A percentile compares a stretch with the other conserved stretches of the same genome.
Conservation (phyloP, 2,329 filamentous ascomycete species). For the Sporothrix sp. region DNA sequence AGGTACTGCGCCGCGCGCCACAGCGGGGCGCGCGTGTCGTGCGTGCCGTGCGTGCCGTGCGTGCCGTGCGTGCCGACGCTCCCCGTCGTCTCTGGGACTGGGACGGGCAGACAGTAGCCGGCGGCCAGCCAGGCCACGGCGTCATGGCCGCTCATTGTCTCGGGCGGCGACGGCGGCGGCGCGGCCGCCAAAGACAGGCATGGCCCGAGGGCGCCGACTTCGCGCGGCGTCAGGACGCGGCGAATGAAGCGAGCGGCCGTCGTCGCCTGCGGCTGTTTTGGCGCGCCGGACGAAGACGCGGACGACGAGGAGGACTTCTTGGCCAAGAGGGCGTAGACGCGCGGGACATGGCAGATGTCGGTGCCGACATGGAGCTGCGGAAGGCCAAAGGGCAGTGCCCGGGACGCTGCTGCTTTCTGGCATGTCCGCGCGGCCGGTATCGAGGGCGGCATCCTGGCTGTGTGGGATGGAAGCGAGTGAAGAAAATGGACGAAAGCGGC, state of each 20-base stretch:
- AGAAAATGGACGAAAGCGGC: not conserved
- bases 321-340: conserved; percentile 49
- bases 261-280: conserved; percentile 24
- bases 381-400: conserved; percentile 44
- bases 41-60: not conserved
- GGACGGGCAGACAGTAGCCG: not conserved
- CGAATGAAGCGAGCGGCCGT: conserved; percentile 35
- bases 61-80: not conserved
- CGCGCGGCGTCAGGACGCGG: conserved; percentile 37
- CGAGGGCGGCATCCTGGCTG: conserved; percentile 5
- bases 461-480: not conserved
- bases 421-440: not conserved
- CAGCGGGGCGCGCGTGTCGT: conserved; percentile 16
- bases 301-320: not conserved
- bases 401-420: not conserved
- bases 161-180: not conserved
- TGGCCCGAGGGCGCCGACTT: conserved; percentile 19
- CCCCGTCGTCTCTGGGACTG: too few relatives aligned
- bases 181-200: too few relatives aligned
- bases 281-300: not conserved
- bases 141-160: not conserved
- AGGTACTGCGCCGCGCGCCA: conserved; percentile 33
- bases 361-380: conserved; percentile 57
- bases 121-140: conserved; percentile 11
- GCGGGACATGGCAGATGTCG: conserved; percentile 63